Evolutionary conservation across 164 flowering plant genomes (phyloP), one percentile per base, ranked within the genome.

Genomic region (Kingdonia uniflora): DNA sequence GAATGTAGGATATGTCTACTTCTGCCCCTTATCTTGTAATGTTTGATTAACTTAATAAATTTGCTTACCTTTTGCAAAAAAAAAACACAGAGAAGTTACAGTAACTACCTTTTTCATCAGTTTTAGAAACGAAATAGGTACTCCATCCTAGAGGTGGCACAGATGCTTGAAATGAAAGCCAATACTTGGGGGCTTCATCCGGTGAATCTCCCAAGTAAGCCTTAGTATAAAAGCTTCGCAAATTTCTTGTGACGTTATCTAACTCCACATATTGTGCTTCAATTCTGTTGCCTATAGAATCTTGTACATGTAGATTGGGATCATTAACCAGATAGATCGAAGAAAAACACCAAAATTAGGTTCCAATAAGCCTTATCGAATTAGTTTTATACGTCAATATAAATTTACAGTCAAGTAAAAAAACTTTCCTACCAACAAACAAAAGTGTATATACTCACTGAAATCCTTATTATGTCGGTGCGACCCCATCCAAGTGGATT

Each of bases 401-500:
- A 6, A 38, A 57, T 24, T 6, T 16, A 38, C 35, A 16, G 51
- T 40, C 40, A 2, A n/a, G n/a, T n/a, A n/a, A n/a, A n/a, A n/a
- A n/a, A n/a, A 22, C 35, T 29, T 29, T 49, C 11, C 52, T 11
- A 39, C 20, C 22, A 16, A 56, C 24, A 61, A 50, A 42, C 4
- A 38, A 58, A 55, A 60, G 19, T 1, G 16, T 14, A 33, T 26
- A 19, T 49, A 66, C 94, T 76, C 61, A 86, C 97, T 14, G 95
- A 95, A 63, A 90, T 71, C 66, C 79, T 73, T 23, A 90, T 57
- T 35, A 75, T 57, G 19, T 90, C 91, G 40, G 70, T 76, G 26
- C 90, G 90, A 21, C 54, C 68, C 97, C 95, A 87, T 50, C 91
- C 94, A 47, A 87, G 85, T 19, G 97, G 73, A 68, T 90, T 90